Percentiles rank a stretch among this genome's conserved stretches.
These are phyloP conservation scores for Croton laevigatus DNA, from an alignment of 441 rosid species.

Conservation along the genomic window DNA sequence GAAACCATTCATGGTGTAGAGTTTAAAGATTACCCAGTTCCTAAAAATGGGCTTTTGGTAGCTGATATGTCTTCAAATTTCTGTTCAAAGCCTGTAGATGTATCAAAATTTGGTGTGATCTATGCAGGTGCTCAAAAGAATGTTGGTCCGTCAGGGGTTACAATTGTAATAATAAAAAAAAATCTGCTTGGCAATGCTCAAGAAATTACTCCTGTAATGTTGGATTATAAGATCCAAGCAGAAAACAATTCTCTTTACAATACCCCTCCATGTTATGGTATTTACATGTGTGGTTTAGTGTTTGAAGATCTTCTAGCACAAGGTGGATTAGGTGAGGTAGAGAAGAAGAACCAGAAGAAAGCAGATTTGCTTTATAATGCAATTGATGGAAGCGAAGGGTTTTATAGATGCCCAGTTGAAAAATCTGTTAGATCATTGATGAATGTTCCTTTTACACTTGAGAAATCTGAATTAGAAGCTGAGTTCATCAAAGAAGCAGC, in stretches of 20 bases:
- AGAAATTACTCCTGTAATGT: conserved; percentile 74
- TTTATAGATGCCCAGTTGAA: conserved; percentile 80
- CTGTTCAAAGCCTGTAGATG: conserved; percentile 94
- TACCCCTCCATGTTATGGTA: conserved; percentile 89
- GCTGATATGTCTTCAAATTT: conserved; percentile 97
- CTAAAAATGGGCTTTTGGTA: conserved; percentile 50
- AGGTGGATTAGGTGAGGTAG: conserved; percentile 83
- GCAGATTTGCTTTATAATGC: conserved; percentile 71
- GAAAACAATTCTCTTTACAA: conserved; percentile 84
- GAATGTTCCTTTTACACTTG: conserved; percentile 94
- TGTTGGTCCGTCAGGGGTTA: conserved; percentile 95
- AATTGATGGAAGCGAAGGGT: conserved; percentile 77
- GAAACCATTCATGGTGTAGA: conserved; percentile 97
- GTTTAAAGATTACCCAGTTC: conserved; percentile 70
- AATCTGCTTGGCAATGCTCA: conserved; percentile 78
- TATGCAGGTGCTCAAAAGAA: conserved; percentile 98
- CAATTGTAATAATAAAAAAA: conserved; percentile 75
- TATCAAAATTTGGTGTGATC: conserved; percentile 72
- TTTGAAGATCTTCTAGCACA: conserved; percentile 82
- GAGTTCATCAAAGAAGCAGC: conserved; percentile 93
- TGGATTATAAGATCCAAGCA: conserved; percentile 82
- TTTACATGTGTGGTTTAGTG: conserved; percentile 91
- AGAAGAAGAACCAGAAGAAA: conserved; percentile 84
- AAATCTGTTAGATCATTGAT: conserved; percentile 89
- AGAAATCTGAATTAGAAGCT: conserved; percentile 74